phyloP scores from a whole-genome alignment of 1,284 basidiomycete genomes.

The Hymenochaete sp. region DNA sequence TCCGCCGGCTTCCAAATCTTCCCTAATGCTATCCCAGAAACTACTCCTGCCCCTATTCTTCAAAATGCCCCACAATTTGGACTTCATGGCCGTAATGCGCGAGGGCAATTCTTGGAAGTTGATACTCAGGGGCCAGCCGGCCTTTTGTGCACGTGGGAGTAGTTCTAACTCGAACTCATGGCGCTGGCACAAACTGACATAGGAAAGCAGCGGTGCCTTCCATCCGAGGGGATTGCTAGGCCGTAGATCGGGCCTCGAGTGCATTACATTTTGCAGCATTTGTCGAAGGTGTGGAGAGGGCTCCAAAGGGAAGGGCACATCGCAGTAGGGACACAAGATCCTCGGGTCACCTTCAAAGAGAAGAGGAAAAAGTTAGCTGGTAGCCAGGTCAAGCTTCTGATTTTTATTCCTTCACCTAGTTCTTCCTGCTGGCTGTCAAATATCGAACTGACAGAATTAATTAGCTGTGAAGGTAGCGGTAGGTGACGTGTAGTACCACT shows the following conservation, averaged over 20 bases:
- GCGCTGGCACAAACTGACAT: constrained; percentile 61
- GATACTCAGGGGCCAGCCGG: constrained; percentile 68
- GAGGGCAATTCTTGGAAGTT: constrained; percentile 47
- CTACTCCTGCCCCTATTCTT: constrained; percentile 40
- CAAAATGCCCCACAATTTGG: constrained; percentile 40
- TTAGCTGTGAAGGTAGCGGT: background rate
- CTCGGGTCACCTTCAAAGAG: constrained; percentile 40
- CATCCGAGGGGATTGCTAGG: constrained; percentile 61
- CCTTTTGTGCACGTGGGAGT: constrained; percentile 55
- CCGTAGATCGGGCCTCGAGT: constrained; percentile 51
- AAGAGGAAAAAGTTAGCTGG: too few relatives aligned
- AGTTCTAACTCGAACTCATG: constrained; percentile 66
- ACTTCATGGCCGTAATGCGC: constrained; percentile 43
- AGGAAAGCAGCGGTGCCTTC: constrained; percentile 51
- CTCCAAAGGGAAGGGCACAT: constrained; percentile 50
- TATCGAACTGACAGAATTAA: background rate
- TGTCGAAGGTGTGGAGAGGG: constrained; percentile 51
- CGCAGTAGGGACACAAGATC: constrained; percentile 71
- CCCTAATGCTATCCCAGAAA: too few relatives aligned
- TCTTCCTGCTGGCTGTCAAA: background rate
- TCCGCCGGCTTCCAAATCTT: constrained; percentile 52
- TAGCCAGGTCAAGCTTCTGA: too few relatives aligned
- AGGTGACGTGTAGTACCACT: constrained; percentile 5
- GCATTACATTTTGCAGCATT: constrained; percentile 42
- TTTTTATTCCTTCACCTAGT: too few relatives aligned